Percentiles rank a stretch among this genome's conserved stretches.
Conservation (phyloP, 805 yeast species). For the Wickerhamomyces bisporus region DNA sequence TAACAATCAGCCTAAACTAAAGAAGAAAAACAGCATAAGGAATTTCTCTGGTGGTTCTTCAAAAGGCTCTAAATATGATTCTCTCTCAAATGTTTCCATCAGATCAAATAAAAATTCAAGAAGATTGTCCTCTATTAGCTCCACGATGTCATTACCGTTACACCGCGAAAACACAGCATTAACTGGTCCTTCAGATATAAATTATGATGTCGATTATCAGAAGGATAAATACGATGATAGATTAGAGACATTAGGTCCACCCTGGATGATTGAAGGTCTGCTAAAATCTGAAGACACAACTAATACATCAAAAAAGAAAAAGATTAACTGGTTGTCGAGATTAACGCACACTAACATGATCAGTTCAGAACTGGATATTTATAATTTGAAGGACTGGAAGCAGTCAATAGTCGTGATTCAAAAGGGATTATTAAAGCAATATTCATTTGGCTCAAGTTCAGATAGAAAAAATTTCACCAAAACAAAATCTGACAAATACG, state of each 20-base stretch:
- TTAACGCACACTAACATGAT: conserved; percentile 11
- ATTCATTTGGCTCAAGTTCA: conserved; percentile 30
- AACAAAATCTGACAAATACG: conserved; percentile 16
- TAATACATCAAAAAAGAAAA: conserved; percentile 4
- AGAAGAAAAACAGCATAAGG: conserved; percentile 5
- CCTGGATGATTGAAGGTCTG: conserved; percentile 74
- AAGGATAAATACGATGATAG: conserved; percentile 51
- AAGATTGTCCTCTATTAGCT: conserved; percentile 23
- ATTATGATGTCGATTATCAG: conserved; percentile 25
- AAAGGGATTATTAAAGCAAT: conserved; percentile 43
- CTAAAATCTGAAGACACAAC: conserved; percentile 29
- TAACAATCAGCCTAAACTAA: conserved; percentile 2
- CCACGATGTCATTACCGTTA: conserved; percentile 10
- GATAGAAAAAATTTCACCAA: conserved; percentile 18
- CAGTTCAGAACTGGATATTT: conserved; percentile 27
- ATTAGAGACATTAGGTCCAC: conserved; percentile 65
- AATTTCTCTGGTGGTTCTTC: conserved; percentile 8
- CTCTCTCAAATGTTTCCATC: conserved; percentile 17
- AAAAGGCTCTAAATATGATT: neutral
- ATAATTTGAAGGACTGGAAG: conserved; percentile 19
- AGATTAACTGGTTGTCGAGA: conserved; percentile 19
- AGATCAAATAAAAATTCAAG: conserved; percentile 16
- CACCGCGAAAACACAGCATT: conserved; percentile 3
- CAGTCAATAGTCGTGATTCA: conserved; percentile 45
- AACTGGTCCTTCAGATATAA: conserved; percentile 10